Percentiles rank a stretch among this genome's conserved stretches.
Conservation (phyloP, 2,329 filamentous ascomycete genomes). For the Proliferodiscus dingleyae region DNA sequence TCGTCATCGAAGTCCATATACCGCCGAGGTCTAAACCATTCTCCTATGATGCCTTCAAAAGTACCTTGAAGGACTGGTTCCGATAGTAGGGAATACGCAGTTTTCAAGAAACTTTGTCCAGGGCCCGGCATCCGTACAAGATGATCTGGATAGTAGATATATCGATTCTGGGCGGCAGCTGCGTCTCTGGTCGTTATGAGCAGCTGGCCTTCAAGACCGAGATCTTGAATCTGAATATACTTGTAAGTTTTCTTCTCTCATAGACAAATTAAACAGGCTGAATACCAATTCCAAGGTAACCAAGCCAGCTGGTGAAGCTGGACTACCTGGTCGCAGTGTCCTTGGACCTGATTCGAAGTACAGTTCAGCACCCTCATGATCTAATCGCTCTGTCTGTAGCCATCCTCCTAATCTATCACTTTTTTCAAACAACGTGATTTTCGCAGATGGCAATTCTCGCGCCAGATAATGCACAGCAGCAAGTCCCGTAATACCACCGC, state of each 20-base stretch:
- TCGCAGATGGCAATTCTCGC: conserved; percentile 59
- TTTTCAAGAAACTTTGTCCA: conserved; percentile 30
- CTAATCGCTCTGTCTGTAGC: conserved; percentile 63
- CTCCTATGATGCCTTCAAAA: conserved; percentile 25
- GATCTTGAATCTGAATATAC: conserved; percentile 55
- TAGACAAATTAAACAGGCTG: no score
- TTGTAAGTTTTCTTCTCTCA: no score
- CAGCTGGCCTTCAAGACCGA: conserved; percentile 53
- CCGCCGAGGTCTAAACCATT: conserved; percentile 31
- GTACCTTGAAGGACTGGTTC: conserved; percentile 53
- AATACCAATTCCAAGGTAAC: conserved; percentile 23
- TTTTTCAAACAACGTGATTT: conserved; percentile 79
- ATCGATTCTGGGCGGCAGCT: conserved; percentile 59
- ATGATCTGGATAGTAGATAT: conserved; percentile 83
- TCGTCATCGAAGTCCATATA: conserved; percentile 50
- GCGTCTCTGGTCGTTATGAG: conserved; percentile 46
- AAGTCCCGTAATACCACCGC: conserved; percentile 79
- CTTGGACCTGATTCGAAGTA: conserved; percentile 82
- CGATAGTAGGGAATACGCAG: conserved; percentile 35
- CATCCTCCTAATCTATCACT: conserved; percentile 72
- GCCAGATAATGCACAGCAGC: conserved; percentile 73
- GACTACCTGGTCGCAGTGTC: conserved; percentile 25
- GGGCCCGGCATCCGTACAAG: conserved; percentile 59
- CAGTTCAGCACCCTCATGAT: conserved; percentile 57
- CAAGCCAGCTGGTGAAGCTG: conserved; percentile 13